phyloP scores from a whole-genome alignment of 345 rosid genomes.

The Eutrema japonicum region DNA sequence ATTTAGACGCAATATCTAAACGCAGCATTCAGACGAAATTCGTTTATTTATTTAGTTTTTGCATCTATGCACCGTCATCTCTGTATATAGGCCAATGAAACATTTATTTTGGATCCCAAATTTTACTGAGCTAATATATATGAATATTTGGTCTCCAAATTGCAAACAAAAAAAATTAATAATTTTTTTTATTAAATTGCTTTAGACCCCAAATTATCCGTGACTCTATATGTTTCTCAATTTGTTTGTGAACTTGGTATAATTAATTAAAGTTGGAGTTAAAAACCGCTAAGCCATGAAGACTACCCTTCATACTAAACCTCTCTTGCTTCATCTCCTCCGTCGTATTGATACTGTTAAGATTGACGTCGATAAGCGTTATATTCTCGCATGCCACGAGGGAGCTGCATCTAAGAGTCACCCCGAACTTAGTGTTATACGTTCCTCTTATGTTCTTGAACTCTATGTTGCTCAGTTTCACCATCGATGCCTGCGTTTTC shows the following conservation, averaged over 20 bases:
- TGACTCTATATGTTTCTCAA: too few relatives aligned
- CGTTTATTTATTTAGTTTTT: too few relatives aligned
- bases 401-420: constrained; percentile 55
- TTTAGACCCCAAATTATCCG: too few relatives aligned
- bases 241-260: neutral
- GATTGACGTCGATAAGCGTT: constrained; percentile 37
- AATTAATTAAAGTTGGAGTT: constrained; percentile 36
- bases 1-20: too few relatives aligned
- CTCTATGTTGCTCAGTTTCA: constrained; percentile 51
- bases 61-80: too few relatives aligned
- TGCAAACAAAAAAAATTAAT: too few relatives aligned
- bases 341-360: constrained; percentile 19
- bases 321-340: constrained; percentile 4
- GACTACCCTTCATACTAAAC: constrained; percentile 42
- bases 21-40: too few relatives aligned
- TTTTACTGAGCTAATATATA: too few relatives aligned
- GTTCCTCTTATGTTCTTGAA: constrained; percentile 59
- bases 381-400: constrained; percentile 53
- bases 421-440: constrained; percentile 48
- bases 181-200: too few relatives aligned
- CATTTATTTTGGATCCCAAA: too few relatives aligned
- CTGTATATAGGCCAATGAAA: too few relatives aligned
- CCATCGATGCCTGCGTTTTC: constrained; percentile 50
- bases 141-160: too few relatives aligned
- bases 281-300: constrained; percentile 44